Evolutionary conservation across 371 early-diverging fungal genomes (phyloP), one percentile per base, ranked within the genome.

Genomic region (Syncephalastrum monosporum): DNA sequence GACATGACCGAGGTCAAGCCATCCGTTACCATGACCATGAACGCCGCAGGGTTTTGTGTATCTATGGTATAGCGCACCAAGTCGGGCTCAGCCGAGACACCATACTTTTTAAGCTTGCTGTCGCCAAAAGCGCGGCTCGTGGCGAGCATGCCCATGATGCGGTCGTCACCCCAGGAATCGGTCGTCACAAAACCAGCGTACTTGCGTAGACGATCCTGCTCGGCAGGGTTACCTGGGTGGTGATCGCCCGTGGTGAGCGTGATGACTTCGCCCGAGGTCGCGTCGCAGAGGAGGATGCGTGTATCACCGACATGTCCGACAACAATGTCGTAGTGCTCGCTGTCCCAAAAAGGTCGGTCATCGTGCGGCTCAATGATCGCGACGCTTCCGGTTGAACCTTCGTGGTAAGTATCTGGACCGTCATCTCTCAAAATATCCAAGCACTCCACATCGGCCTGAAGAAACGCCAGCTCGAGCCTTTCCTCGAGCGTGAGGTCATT

Each of bases 121-220:
- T 91, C 91, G 21, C 91, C 91, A 69, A 91, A 78, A 0, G 90
- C 83, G 17, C 91, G 78, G 45, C 89, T 88, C 12, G 83, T 88
- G 1, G 90, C 90, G 38, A 91, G 62, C 56, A 74, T 74, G 1
- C 89, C 89, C 73, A 91, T 68, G 5, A 84, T 83, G 33, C 86
- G 76, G 56, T 90, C 89, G 61, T 89, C 88, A 33, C 91, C 91
- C 79, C 86, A 91, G 3, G 90, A 90, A 65, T 91, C 91, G 1
- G 83, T 81, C 1, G 75, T 86, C 1, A 86, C 73, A 62, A 80
- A 86, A 3, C 85, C 85, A 4, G 85, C 85, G 64, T 80, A 80
- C 44, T 77, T 83, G 33, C 82, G 71, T 33, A 86, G 65, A 23
- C 87, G 67, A 10, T 82, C 83, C 8, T 68, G 61, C 59, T 86